These are phyloP conservation scores for Sindora glabra DNA, from an alignment of 306 rosid species.

Conservation along the genomic window DNA sequence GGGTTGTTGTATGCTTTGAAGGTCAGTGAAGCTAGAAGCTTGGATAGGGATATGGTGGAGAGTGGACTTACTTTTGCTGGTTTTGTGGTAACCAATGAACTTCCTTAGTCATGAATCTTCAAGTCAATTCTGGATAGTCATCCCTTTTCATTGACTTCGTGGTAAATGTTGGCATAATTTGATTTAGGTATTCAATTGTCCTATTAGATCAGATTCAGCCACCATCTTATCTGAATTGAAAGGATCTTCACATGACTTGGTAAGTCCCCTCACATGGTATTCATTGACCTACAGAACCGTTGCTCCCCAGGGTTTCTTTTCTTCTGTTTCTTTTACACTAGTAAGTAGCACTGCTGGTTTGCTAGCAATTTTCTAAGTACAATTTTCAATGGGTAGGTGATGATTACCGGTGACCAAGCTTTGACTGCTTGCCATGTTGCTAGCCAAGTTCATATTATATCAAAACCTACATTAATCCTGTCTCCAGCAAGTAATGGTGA, in stretches of 20 bases:
- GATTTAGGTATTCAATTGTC: conserved; percentile 93
- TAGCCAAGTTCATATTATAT: conserved; percentile 88
- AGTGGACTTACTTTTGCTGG: conserved; percentile 82
- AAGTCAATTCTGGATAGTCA: background rate
- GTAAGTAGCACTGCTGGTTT: no score
- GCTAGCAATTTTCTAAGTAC: background rate
- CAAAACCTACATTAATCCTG: conserved; percentile 82
- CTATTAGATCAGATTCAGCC: conserved; percentile 93
- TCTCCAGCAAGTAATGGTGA: conserved; percentile 39
- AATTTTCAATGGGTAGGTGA: conserved; percentile 47
- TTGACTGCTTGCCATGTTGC: conserved; percentile 99
- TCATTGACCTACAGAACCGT: background rate
- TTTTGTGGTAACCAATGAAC: conserved; percentile 66
- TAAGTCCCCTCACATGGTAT: conserved; percentile 17
- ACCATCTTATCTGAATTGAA: conserved; percentile 68
- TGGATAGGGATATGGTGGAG: conserved; percentile 97
- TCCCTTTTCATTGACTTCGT: conserved; percentile 6
- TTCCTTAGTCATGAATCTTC: background rate
- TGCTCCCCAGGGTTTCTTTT: no score
- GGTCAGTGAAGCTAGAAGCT: conserved; percentile 98
- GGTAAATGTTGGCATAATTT: conserved; percentile 14
- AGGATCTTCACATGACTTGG: conserved; percentile 94
- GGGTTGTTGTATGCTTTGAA: conserved; percentile 34
- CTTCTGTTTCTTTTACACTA: no score
- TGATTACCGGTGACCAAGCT: conserved; percentile 99